Percentiles rank a stretch among this genome's conserved stretches.
Evolutionary conservation across 2,329 filamentous ascomycete genomes (phyloP).

Genomic region (Fusarium sulawesiense): DNA sequence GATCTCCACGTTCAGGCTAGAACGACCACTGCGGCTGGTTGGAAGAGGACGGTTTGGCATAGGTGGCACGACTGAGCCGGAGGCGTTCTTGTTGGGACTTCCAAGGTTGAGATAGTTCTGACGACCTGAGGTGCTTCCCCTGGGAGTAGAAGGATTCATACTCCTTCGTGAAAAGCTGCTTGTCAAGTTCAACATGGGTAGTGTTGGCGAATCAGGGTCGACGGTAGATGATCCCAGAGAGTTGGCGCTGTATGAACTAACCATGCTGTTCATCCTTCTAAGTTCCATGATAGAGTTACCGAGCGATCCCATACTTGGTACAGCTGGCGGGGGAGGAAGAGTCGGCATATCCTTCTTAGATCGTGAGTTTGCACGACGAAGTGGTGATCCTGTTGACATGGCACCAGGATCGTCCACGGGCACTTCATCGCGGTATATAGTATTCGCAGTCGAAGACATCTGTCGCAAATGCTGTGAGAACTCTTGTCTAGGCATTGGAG

Average conservation of each 20-base stretch:
- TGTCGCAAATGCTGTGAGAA: conserved; percentile 38
- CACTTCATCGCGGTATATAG: conserved; percentile 39
- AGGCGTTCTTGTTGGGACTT: conserved; percentile 40
- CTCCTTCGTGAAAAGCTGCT: conserved; percentile 54
- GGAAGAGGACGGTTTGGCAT: conserved; percentile 6
- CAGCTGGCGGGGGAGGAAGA: conserved; percentile 8
- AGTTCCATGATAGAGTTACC: conserved; percentile 63
- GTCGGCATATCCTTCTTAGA: conserved; percentile 24
- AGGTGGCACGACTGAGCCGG: conserved; percentile 1
- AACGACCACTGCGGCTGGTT: conserved; percentile 29
- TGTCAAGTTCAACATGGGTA: conserved; percentile 52
- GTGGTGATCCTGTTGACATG: conserved; percentile 42
- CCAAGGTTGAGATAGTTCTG: conserved; percentile 62
- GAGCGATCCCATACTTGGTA: conserved; percentile 42
- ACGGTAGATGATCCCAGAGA: conserved; percentile 50
- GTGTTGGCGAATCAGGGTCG: conserved; percentile 53
- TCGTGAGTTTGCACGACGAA: conserved; percentile 33
- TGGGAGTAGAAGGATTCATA: conserved; percentile 37
- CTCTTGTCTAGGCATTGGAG: conserved; percentile 41
- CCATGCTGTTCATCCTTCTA: conserved; percentile 67
- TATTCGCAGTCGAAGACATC: conserved; percentile 43
- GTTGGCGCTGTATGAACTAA: conserved; percentile 58
- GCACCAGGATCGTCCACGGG: conserved; percentile 22
- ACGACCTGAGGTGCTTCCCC: conserved; percentile 52
- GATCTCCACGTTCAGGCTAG: conserved; percentile 32